Base-by-base conservation (phyloP, 495 filamentous ascomycete species). In the Trichoderma orchidacearum region DNA sequence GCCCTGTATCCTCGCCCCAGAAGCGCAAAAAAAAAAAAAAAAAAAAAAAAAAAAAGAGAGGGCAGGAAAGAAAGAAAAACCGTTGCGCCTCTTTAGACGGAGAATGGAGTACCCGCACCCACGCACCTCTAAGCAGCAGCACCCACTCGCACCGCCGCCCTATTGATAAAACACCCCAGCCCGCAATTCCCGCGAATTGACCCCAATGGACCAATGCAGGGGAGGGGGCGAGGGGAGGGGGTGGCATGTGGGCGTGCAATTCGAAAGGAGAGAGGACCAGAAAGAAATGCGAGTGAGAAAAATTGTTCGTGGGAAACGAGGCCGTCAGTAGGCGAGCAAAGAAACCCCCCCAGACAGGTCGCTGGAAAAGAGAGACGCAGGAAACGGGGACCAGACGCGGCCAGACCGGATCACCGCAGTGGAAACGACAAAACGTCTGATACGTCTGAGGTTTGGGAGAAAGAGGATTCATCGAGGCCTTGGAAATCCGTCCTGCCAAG, bases 81-180 rank as follows among this genome's bases (percentile, higher is more conserved):
- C 41, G 41, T 48, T 48, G 41, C 18, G 41, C 21, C 15, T 48
- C 23, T 45, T n/a, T n/a, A 36, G 34, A 7, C 17, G n/a, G n/a
- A n/a, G n/a, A n/a, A 48, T 48, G 41, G 21, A 27, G 41, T 27
- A 11, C 13, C n/a, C 11, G 41, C 41, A 48, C 41, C 41, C 41
- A n/a, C 32, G 11, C 32, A 48, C 41, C 41, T 27, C 41, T n/a
- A 13, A 48, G 41, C 21, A 27, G 32, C 32, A 13, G 13, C 23
- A 48, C 41, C 41, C 41, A 48, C 41, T 9, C 41, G 41, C 41
- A 48, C 41, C 41, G 41, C 41, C 41, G 41, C 41, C 41, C 41
- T 48, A 27, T 48, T 48, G 41, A 48, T 48, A 48, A 48, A 48
- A 48, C 41, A 27, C 41, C 41, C 41, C 41, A 48, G 41, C 41